A percentile compares a stretch with the other conserved stretches of the same genome.
phyloP scores from a whole-genome alignment of 2,329 filamentous ascomycete species.

The Trichoderma guizhouense region DNA sequence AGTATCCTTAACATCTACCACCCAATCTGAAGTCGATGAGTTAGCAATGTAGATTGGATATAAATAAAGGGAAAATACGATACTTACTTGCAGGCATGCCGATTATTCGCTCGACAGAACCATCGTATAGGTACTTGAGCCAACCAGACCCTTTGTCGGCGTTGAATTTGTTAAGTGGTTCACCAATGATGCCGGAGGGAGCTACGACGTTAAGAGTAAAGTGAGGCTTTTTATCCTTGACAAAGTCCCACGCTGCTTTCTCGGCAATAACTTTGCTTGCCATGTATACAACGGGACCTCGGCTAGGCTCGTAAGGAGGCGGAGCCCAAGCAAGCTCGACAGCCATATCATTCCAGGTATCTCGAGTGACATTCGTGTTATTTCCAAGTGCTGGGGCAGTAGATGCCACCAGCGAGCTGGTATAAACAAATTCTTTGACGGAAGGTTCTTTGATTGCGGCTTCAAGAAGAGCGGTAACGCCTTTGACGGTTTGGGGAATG shows the following conservation, averaged over 20 bases:
- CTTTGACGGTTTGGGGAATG: constrained; percentile 17
- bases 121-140: background rate
- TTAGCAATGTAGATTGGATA: background rate
- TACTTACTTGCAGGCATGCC: background rate
- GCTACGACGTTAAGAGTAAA: background rate
- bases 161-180: background rate
- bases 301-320: constrained; percentile 24
- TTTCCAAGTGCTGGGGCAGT: background rate
- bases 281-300: constrained; percentile 25
- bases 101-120: background rate
- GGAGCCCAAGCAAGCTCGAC: constrained; percentile 30
- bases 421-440: constrained; percentile 35
- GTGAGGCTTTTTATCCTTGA: constrained; percentile 24
- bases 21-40: background rate
- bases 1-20: constrained; percentile 28
- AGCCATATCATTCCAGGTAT: constrained; percentile 33
- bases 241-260: constrained; percentile 30
- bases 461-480: constrained; percentile 37
- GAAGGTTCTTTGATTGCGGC: constrained; percentile 39
- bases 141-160: background rate
- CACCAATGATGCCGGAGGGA: background rate
- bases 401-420: constrained; percentile 23
- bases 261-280: constrained; percentile 34
- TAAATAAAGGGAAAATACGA: background rate
- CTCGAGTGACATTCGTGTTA: constrained; percentile 16